Conservation (phyloP, 805 yeast genomes). For the Starmerella potacharoeniae region DNA sequence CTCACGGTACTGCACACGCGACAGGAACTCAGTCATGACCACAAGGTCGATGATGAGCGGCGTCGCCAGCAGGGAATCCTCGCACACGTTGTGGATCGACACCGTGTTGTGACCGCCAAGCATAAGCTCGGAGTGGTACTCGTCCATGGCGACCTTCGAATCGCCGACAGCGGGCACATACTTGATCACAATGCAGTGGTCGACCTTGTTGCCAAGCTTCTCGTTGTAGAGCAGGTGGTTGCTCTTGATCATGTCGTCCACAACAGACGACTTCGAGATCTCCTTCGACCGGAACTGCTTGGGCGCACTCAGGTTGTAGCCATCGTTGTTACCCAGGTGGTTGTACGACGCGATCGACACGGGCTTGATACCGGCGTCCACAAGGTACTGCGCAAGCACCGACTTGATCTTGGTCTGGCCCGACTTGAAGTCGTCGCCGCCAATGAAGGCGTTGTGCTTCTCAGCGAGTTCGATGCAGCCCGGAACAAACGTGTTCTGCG, state of each 20-base stretch:
- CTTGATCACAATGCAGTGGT: slow-evolving; percentile 91
- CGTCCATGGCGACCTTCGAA: slow-evolving; percentile 97
- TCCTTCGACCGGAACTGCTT: slow-evolving; percentile 92
- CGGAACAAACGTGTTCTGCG: slow-evolving; percentile 95
- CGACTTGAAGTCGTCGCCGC: slow-evolving; percentile 94
- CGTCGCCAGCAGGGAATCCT: slow-evolving; percentile 87
- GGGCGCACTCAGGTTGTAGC: slow-evolving; percentile 82
- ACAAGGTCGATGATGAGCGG: slow-evolving; percentile 88
- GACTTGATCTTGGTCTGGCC: slow-evolving; percentile 94
- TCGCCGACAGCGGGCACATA: slow-evolving; percentile 92
- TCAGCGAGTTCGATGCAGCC: slow-evolving; percentile 89
- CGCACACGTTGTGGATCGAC: slow-evolving; percentile 90
- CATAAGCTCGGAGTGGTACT: slow-evolving; percentile 93
- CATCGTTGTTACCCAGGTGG: slow-evolving; percentile 94
- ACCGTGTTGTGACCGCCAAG: slow-evolving; percentile 94
- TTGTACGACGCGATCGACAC: slow-evolving; percentile 89
- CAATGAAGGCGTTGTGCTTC: slow-evolving; percentile 60
- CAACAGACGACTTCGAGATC: slow-evolving; percentile 83
- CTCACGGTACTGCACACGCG: slow-evolving; percentile 71
- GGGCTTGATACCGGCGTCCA: slow-evolving; percentile 95
- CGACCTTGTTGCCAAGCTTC: slow-evolving; percentile 64
- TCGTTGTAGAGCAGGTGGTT: slow-evolving; percentile 76
- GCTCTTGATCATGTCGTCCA: slow-evolving; percentile 86
- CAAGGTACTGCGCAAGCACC: slow-evolving; percentile 90
- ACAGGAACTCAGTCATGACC: slow-evolving; percentile 78